Conservation (phyloP, 345 rosid species). For the Iberis pinnata region DNA sequence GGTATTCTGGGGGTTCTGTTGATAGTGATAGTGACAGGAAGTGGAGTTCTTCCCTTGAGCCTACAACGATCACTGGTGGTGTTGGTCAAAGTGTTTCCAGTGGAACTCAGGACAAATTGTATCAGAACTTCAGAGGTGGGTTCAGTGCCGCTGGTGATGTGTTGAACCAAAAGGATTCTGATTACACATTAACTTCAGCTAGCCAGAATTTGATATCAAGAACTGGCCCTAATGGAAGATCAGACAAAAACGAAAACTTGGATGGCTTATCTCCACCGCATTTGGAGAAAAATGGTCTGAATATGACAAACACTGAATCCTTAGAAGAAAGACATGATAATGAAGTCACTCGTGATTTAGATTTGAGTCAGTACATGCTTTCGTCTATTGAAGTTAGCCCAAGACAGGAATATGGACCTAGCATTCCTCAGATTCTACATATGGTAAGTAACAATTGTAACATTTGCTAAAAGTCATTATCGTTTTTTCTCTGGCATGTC, state of each 20-base stretch:
- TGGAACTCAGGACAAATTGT: constrained; percentile 61
- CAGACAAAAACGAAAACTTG: constrained; percentile 38
- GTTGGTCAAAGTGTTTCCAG: constrained; percentile 44
- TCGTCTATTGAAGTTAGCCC: constrained; percentile 48
- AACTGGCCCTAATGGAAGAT: constrained; percentile 39
- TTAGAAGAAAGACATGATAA: constrained; percentile 31
- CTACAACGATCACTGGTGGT: constrained; percentile 37
- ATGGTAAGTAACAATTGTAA: constrained; percentile 40
- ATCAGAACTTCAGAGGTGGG: constrained; percentile 54
- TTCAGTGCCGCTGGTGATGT: constrained; percentile 40
- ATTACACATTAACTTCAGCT: constrained; percentile 34
- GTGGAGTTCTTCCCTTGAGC: constrained; percentile 80
- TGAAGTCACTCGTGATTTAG: constrained; percentile 41
- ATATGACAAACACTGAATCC: constrained; percentile 36
- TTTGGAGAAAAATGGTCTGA: constrained; percentile 48
- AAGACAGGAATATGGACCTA: constrained; percentile 57
- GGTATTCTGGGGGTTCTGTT: constrained; percentile 71
- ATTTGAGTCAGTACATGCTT: constrained; percentile 42
- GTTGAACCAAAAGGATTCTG: constrained; percentile 49
- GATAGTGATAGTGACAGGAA: constrained; percentile 79
- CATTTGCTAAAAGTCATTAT: constrained; percentile 16
- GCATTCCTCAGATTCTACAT: constrained; percentile 97
- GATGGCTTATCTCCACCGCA: constrained; percentile 47
- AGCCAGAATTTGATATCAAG: constrained; percentile 39
- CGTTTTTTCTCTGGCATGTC: constrained; percentile 13